Percentiles rank a stretch among this genome's conserved stretches.
phyloP scores from a whole-genome alignment of 148 eudicot genomes.

The Amaranthus palmeri region DNA sequence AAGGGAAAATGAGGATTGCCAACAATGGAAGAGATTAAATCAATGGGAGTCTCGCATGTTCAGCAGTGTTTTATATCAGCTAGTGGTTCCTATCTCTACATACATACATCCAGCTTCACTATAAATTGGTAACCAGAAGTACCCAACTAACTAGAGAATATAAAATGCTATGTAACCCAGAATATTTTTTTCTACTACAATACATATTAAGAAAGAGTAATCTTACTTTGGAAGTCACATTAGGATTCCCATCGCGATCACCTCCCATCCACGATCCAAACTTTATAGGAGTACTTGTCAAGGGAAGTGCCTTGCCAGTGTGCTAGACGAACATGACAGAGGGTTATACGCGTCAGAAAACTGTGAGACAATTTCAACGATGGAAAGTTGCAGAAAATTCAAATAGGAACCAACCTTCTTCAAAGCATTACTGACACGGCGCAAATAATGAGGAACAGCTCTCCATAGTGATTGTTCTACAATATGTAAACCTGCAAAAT shows the following conservation, averaged over 20 bases:
- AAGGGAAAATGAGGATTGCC: neutral
- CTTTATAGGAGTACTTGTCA: conserved; percentile 86
- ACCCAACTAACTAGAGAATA: neutral
- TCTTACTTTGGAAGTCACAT: conserved; percentile 84
- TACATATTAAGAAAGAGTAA: neutral
- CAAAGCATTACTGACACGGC: conserved; percentile 87
- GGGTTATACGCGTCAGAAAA: conserved; percentile 5
- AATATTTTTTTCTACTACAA: neutral
- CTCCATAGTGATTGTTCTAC: conserved; percentile 97
- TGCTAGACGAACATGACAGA: conserved; percentile 40
- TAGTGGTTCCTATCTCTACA: neutral
- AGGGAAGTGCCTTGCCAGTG: conserved; percentile 83
- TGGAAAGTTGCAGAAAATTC: neutral
- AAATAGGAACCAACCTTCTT: conserved; percentile 52
- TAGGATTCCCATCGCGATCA: conserved; percentile 98
- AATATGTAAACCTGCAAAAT: conserved; percentile 58
- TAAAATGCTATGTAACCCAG: neutral
- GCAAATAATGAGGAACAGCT: conserved; percentile 84
- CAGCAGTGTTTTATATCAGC: too few species aligned
- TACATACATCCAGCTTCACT: neutral
- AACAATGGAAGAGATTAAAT: neutral
- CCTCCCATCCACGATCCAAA: conserved; percentile 99
- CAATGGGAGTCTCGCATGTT: neutral
- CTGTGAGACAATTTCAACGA: neutral
- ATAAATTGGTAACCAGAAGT: neutral